phyloP scores from a whole-genome alignment of 2,329 filamentous ascomycete genomes.

The Ceratocystiopsis brevicomis region DNA sequence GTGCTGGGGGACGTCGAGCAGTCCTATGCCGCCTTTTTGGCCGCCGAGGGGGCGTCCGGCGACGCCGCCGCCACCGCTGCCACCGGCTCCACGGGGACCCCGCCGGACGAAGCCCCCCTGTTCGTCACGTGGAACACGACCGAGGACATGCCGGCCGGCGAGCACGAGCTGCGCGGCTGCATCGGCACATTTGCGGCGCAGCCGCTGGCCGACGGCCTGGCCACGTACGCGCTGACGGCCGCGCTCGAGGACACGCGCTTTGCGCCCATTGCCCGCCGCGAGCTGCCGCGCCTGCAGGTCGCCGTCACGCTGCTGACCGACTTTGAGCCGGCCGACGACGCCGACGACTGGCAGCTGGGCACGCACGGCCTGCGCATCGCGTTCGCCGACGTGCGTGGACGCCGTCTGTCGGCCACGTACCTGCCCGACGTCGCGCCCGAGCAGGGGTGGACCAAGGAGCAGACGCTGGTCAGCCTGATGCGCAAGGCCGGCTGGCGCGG shows the following conservation, averaged over 20 bases:
- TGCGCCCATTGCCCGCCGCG: constrained; percentile 30
- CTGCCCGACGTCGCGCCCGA: constrained; percentile 80
- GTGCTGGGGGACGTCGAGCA: constrained; percentile 50
- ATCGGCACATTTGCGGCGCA: constrained; percentile 84
- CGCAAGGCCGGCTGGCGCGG: constrained; percentile 70
- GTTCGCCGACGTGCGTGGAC: constrained; percentile 49
- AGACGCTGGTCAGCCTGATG: constrained; percentile 78
- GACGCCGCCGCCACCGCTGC: neutral
- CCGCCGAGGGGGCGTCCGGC: constrained; percentile 6
- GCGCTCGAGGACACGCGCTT: constrained; percentile 46
- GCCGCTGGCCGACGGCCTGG: constrained; percentile 52
- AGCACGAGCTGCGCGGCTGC: constrained; percentile 64
- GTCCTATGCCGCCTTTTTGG: constrained; percentile 32
- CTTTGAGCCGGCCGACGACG: constrained; percentile 52
- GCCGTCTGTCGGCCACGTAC: constrained; percentile 64
- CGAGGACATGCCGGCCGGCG: constrained; percentile 30
- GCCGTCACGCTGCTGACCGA: constrained; percentile 68
- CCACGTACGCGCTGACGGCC: constrained; percentile 68
- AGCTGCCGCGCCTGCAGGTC: constrained; percentile 40
- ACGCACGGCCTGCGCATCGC: constrained; percentile 73
- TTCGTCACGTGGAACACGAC: constrained; percentile 92
- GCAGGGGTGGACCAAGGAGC: constrained; percentile 89
- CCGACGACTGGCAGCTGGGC: constrained; percentile 74
- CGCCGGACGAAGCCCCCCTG: constrained; percentile 44
- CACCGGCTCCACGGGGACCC: constrained; percentile 7